A percentile compares a stretch with the other conserved stretches of the same genome.
Evolutionary conservation across 257 asterid genomes (phyloP).

Genomic region (Nicotiana sylvestris): DNA sequence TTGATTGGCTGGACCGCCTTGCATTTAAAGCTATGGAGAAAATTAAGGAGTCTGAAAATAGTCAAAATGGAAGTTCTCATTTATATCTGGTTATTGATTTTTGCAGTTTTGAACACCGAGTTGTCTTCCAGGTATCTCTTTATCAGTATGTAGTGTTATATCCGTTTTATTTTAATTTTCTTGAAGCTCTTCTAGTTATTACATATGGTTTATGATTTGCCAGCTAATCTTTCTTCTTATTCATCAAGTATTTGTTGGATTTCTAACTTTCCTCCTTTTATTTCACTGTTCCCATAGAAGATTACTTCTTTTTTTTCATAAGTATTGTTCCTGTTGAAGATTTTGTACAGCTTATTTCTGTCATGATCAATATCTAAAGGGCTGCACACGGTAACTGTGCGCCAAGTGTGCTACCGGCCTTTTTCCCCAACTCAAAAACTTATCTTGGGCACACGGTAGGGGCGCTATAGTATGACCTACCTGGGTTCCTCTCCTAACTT

Average conservation of each 20-base stretch:
- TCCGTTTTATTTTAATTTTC: neutral
- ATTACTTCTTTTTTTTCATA: too few relatives aligned
- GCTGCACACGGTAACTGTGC: too few relatives aligned
- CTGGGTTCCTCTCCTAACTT: too few relatives aligned
- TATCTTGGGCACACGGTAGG: too few relatives aligned
- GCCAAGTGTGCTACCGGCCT: too few relatives aligned
- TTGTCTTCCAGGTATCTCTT: constrained; percentile 83
- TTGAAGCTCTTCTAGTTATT: neutral
- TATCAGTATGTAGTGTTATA: neutral
- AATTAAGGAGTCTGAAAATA: constrained; percentile 73
- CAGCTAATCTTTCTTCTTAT: neutral
- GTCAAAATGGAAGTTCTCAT: constrained; percentile 82
- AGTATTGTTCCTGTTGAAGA: neutral
- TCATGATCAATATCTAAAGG: too few relatives aligned
- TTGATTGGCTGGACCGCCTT: constrained; percentile 98
- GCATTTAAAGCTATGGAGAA: constrained; percentile 92
- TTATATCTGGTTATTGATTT: constrained; percentile 72
- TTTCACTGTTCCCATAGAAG: neutral
- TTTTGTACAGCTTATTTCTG: neutral
- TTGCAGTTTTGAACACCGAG: constrained; percentile 96
- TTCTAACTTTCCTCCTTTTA: neutral
- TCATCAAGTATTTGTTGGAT: neutral
- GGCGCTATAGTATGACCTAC: too few relatives aligned
- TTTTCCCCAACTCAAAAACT: too few relatives aligned
- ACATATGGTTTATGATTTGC: neutral